Evolutionary conservation across 2,329 filamentous ascomycete species (phyloP).

Genomic region (Blastomyces percursus): DNA sequence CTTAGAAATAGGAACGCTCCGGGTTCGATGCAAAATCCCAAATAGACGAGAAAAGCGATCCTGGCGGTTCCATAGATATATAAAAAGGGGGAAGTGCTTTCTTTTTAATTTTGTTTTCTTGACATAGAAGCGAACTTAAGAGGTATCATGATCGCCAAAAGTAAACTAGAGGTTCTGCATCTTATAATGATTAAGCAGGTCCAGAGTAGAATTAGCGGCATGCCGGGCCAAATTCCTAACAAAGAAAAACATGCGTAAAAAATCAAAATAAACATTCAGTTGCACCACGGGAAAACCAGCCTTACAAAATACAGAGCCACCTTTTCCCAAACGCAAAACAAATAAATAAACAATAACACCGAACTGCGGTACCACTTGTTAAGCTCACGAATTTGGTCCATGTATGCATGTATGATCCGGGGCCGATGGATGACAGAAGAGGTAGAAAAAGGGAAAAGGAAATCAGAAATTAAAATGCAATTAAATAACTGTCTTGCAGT

Average conservation of each 20-base stretch:
- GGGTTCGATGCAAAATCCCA: too few relatives aligned
- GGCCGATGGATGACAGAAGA: not conserved
- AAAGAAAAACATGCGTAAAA: not conserved
- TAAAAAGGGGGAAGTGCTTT: not conserved
- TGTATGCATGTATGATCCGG: not conserved
- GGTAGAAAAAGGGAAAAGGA: not conserved
- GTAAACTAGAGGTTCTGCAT: not conserved
- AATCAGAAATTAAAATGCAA: not conserved
- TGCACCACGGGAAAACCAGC: not conserved
- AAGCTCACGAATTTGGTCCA: not conserved
- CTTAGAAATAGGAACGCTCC: too few relatives aligned
- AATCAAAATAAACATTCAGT: not conserved
- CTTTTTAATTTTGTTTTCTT: not conserved
- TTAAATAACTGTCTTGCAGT: not conserved
- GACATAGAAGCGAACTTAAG: not conserved
- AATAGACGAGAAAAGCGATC: not conserved
- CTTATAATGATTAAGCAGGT: not conserved
- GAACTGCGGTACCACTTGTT: not conserved
- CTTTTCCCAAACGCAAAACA: not conserved
- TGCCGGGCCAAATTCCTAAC: not conserved
- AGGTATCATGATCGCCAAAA: not conserved
- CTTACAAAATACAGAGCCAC: not conserved
- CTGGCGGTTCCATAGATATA: not conserved
- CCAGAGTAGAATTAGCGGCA: not conserved
- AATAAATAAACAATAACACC: not conserved